Conservation (phyloP, 352 stramenopile genomes). For the Pythium oligandrum region DNA sequence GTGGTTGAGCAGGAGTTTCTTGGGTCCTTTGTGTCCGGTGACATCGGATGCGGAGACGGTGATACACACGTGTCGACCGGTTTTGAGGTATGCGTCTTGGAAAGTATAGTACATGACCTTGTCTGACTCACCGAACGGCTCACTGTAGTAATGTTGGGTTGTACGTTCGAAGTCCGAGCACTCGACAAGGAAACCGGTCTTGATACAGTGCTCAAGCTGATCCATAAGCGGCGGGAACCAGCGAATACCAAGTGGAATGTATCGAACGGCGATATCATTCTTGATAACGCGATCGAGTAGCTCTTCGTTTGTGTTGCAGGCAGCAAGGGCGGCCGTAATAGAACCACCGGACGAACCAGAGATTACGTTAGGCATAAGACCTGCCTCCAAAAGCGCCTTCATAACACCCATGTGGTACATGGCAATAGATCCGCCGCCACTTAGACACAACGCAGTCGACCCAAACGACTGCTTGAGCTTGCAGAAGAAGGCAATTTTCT, state of each 20-base stretch:
- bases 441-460: slow-evolving; percentile 89
- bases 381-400: slow-evolving; percentile 78
- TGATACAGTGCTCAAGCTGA: slow-evolving; percentile 86
- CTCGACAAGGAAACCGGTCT: slow-evolving; percentile 86
- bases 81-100: slow-evolving; percentile 91
- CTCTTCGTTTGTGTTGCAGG: slow-evolving; percentile 84
- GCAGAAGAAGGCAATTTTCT: slow-evolving; percentile 54
- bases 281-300: slow-evolving; percentile 46
- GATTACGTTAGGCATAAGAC: slow-evolving; percentile 90
- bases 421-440: slow-evolving; percentile 83
- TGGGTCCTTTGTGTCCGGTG: slow-evolving; percentile 78
- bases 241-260: slow-evolving; percentile 44
- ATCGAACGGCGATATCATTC: slow-evolving; percentile 56
- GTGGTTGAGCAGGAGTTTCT: slow-evolving; percentile 90
- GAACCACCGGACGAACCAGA: slow-evolving; percentile 90
- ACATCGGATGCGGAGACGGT: slow-evolving; percentile 88
- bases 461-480: slow-evolving; percentile 81
- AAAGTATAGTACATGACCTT: slow-evolving; percentile 86
- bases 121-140: slow-evolving; percentile 36
- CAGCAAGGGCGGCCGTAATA: slow-evolving; percentile 84
- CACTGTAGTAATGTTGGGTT: slow-evolving; percentile 90
- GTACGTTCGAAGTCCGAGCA: slow-evolving; percentile 72
- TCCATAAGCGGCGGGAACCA: slow-evolving; percentile 82
- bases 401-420: slow-evolving; percentile 96
- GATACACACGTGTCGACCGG: slow-evolving; percentile 91